These are phyloP conservation scores for Scenedesmus sp. DNA, from an alignment of 163 green algal species.

Conservation along the genomic window DNA sequence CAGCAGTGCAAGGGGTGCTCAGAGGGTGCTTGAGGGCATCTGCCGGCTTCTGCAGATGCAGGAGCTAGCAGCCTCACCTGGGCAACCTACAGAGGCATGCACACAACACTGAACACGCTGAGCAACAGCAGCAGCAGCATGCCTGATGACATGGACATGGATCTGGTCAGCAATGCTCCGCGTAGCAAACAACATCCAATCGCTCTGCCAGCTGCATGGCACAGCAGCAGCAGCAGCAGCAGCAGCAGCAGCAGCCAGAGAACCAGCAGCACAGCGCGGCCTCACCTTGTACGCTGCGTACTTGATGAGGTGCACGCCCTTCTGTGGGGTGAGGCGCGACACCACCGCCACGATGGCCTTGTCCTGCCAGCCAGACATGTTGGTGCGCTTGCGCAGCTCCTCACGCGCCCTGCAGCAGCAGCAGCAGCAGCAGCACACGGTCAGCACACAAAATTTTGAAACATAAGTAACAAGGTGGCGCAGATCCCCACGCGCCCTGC, in stretches of 20 bases:
- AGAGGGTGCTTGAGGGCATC: not conserved
- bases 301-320: constrained; percentile 99
- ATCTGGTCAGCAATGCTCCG: no score
- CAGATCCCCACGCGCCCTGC: not conserved
- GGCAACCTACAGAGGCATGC: no score
- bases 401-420: constrained; percentile 54
- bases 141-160: no score
- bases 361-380: constrained; percentile 81
- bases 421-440: not conserved
- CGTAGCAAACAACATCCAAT: no score
- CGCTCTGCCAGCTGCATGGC: constrained; percentile 82
- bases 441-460: not conserved
- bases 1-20: not conserved
- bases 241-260: constrained; percentile 28
- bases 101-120: no score
- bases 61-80: no score
- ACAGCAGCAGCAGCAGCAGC: constrained; percentile 41
- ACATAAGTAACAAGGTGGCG: not conserved
- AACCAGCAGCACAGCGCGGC: constrained; percentile 70
- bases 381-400: constrained; percentile 80
- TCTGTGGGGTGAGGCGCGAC: constrained; percentile 95
- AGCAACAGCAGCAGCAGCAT: no score
- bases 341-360: constrained; percentile 93
- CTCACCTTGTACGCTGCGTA: constrained; percentile 84
- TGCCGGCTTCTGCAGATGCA: no score